Evolutionary conservation across 2,329 filamentous ascomycete genomes (phyloP).

Genomic region (Chrysoporthe deuterocubensis): DNA sequence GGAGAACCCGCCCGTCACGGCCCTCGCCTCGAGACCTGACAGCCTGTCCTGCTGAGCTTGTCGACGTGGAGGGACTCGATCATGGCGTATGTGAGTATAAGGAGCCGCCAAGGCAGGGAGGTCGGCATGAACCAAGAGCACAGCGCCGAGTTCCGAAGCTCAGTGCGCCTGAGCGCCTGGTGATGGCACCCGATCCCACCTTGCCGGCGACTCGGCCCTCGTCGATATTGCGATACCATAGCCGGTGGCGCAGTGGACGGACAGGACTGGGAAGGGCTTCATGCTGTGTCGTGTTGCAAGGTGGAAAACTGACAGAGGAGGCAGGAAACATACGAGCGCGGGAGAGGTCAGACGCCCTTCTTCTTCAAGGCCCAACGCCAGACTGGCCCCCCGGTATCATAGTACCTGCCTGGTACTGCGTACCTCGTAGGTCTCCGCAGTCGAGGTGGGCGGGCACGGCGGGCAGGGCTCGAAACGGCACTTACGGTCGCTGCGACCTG

Average conservation of each 20-base stretch:
- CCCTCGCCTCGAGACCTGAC: neutral
- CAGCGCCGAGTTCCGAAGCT: neutral
- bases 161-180: neutral
- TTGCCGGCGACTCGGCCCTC: neutral
- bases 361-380: neutral
- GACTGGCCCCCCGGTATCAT: neutral
- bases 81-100: neutral
- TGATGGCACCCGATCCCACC: constrained; percentile 1
- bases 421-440: neutral
- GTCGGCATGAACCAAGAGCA: neutral
- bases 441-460: constrained; percentile 7
- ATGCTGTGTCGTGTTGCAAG: neutral
- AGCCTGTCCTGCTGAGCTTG: neutral
- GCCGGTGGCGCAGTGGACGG: neutral
- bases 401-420: neutral
- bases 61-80: neutral
- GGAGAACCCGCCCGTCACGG: neutral
- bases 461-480: constrained; percentile 26
- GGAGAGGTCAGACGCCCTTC: neutral
- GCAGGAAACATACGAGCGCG: neutral
- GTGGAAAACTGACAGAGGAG: neutral
- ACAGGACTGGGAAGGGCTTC: neutral
- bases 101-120: neutral
- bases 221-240: neutral
- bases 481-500: constrained; percentile 16